A percentile compares a stretch with the other conserved stretches of the same genome.
phyloP scores from a whole-genome alignment of 176 grass and related monocot genomes.

The Chrysopogon serrulatus region DNA sequence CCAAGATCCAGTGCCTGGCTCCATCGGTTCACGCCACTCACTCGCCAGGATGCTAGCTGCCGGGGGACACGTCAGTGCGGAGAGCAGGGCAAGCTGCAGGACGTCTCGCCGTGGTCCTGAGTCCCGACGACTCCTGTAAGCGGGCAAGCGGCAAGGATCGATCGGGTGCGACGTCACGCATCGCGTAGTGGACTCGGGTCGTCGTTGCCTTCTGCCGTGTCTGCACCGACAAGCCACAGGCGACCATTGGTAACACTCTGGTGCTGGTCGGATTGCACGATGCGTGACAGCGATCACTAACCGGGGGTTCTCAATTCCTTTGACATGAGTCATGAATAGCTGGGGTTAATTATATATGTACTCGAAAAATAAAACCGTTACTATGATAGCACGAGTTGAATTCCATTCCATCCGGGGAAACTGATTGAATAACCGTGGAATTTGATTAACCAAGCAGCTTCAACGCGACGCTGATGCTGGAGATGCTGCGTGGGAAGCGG shows the following conservation, averaged over 20 bases:
- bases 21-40: neutral
- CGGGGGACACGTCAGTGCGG: neutral
- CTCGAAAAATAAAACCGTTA: too few species aligned
- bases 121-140: neutral
- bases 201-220: neutral
- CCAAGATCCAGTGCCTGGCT: neutral
- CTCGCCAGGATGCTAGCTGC: neutral
- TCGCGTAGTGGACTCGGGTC: neutral
- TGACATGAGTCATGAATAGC: too few species aligned
- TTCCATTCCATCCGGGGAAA: too few species aligned
- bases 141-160: neutral
- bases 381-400: too few species aligned
- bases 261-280: neutral
- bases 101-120: neutral
- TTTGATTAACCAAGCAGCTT: constrained; percentile 14
- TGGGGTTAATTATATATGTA: too few species aligned
- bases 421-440: too few species aligned
- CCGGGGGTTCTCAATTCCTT: too few species aligned
- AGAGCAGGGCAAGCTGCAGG: neutral
- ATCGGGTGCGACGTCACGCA: neutral
- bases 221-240: neutral
- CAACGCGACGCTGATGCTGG: constrained; percentile 64
- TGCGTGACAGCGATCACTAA: neutral
- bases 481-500: constrained; percentile 64
- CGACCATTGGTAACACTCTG: neutral